Conservation (phyloP, 345 rosid genomes). For the Eucalyptus pumila region DNA sequence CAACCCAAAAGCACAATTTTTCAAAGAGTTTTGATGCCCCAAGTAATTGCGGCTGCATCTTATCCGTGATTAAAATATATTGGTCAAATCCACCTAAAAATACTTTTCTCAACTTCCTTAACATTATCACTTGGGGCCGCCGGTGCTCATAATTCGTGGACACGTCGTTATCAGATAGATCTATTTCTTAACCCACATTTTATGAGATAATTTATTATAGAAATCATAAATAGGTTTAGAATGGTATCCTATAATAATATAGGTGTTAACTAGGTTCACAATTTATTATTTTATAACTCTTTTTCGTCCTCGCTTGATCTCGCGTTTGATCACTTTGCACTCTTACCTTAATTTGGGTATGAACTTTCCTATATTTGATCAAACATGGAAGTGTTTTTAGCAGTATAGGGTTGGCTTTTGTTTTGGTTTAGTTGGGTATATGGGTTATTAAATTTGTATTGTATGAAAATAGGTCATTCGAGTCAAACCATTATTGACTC, state of each 20-base stretch:
- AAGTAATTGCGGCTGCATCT: neutral
- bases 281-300: too few species aligned
- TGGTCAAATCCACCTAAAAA: neutral
- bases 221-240: too few species aligned
- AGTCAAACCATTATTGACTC: neutral
- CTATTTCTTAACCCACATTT: neutral
- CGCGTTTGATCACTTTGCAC: accelerated
- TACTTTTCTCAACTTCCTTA: neutral
- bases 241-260: too few species aligned
- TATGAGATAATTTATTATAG: neutral
- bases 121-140: neutral
- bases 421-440: too few species aligned
- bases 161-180: neutral
- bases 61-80: neutral
- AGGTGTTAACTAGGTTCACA: neutral
- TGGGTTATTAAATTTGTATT: neutral
- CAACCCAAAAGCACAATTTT: neutral
- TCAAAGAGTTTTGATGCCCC: neutral
- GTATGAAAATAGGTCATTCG: neutral
- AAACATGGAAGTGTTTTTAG: neutral
- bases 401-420: accelerated
- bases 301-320: accelerated
- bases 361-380: neutral
- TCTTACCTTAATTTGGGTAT: too few species aligned
- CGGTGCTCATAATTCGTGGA: neutral